Base-by-base conservation (phyloP, 306 rosid species). In the Ormosia semicastrata region DNA sequence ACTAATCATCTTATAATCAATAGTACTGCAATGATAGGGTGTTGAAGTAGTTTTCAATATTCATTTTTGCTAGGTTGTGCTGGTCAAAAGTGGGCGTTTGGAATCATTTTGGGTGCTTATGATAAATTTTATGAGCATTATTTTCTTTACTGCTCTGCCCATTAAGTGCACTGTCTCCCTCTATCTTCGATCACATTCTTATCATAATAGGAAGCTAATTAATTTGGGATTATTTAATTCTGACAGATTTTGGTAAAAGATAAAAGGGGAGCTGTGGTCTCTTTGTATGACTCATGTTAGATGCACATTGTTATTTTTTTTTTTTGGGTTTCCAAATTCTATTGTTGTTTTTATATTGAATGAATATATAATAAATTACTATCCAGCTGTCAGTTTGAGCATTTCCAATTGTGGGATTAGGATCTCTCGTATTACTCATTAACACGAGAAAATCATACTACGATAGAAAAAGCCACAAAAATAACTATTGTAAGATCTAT, bases 71-170 rank as follows among this genome's bases (percentile, higher is more conserved):
- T 4, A 76, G 80, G 62, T 82, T 78, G 88, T 88, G 83, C 46
- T 81, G 89, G 95, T 91, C 90, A 88, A 92, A 90, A 90, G 86
- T 72, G 73, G 71, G 89, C 53, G 82, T 75, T 80, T 71, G 88
- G 97, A 88, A 91, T 89, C 90, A 87, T 88, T 75, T 78, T 81
- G 73, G 85, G 73, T 79, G 85, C 82, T 85, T 72, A 49, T 76
- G 84, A 86, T 89, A 49, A 82, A 50, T 86, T 78, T 76, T 89
- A 84, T 84, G 65, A 72, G 44, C 53, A 68, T 86, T 78, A 71
- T 85, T 84, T 81, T 83, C 75, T 60, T 24, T 78, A 67, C 86
- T 86, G 89, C 89, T 86, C 83, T 75, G 64, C 81, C 84, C 90
- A 89, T 85, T 82, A 85, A 60, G 76, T 59, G 81, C 36, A 66